Percentiles rank a stretch among this genome's conserved stretches.
Evolutionary conservation across 2,329 filamentous ascomycete species (phyloP).

Genomic region (Colletotrichum cordylinicola): DNA sequence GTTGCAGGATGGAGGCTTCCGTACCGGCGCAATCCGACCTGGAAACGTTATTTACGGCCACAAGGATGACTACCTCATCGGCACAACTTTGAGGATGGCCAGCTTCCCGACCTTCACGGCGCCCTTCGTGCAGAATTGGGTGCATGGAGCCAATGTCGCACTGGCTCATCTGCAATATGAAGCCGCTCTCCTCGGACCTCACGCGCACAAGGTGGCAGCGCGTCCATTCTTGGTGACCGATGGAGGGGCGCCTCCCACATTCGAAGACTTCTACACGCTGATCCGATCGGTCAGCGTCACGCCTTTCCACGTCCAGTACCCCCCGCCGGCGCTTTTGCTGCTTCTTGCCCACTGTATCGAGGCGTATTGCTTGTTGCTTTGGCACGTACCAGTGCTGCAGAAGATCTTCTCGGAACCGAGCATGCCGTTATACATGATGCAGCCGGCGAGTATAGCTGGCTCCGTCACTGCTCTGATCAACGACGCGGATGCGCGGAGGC

Average conservation of each 20-base stretch:
- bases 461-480: slow-evolving; percentile 40
- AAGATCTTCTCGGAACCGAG: slow-evolving; percentile 34
- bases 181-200: slow-evolving; percentile 48
- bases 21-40: slow-evolving; percentile 60
- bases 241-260: slow-evolving; percentile 47
- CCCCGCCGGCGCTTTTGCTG: slow-evolving; percentile 42
- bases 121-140: slow-evolving; percentile 54
- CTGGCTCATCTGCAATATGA: slow-evolving; percentile 60
- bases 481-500: slow-evolving; percentile 40
- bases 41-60: slow-evolving; percentile 59
- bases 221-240: slow-evolving; percentile 58
- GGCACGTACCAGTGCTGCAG: slow-evolving; percentile 27
- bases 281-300: slow-evolving; percentile 34
- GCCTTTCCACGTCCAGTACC: slow-evolving; percentile 32
- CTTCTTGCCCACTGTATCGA: slow-evolving; percentile 43
- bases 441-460: slow-evolving; percentile 44
- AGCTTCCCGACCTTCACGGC: slow-evolving; percentile 47
- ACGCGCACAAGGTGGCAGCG: slow-evolving; percentile 43
- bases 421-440: slow-evolving; percentile 41
- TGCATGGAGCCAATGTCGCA: slow-evolving; percentile 57
- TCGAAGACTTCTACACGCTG: slow-evolving; percentile 43
- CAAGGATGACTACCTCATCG: slow-evolving; percentile 47
- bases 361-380: slow-evolving; percentile 35
- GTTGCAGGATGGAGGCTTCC: slow-evolving; percentile 39
- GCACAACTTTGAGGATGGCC: slow-evolving; percentile 40